Conservation (phyloP, 306 rosid species). For the Rubus idaeus region DNA sequence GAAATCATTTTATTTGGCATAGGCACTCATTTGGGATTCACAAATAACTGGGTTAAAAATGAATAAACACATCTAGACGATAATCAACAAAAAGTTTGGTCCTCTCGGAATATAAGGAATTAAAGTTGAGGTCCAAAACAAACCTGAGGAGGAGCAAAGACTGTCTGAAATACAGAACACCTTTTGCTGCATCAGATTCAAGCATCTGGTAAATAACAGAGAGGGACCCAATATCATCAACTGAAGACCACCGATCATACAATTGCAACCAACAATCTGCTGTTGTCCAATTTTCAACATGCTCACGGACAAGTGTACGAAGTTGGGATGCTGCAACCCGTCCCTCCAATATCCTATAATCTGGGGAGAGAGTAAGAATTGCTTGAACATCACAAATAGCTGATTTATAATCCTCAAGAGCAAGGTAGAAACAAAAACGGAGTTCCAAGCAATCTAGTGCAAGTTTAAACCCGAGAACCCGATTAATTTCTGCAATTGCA, state of each 20-base stretch:
- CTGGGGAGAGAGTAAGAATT: constrained; percentile 74
- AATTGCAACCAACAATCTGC: constrained; percentile 90
- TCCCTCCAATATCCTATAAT: constrained; percentile 85
- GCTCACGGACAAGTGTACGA: constrained; percentile 81
- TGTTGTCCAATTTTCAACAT: constrained; percentile 84
- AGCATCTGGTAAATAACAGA: constrained; percentile 95
- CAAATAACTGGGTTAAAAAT: background rate
- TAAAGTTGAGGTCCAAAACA: constrained; percentile 9
- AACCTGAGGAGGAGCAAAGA: constrained; percentile 95
- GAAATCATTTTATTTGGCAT: background rate
- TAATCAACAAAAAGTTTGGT: background rate
- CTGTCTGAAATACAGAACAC: constrained; percentile 90
- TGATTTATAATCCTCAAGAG: constrained; percentile 74
- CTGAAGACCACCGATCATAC: constrained; percentile 92
- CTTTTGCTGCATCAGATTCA: constrained; percentile 82
- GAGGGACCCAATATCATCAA: constrained; percentile 87
- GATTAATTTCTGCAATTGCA: constrained; percentile 74
- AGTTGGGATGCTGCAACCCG: constrained; percentile 85
- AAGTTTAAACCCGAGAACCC: constrained; percentile 83
- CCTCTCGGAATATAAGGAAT: constrained; percentile 3
- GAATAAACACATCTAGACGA: background rate
- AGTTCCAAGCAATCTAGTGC: constrained; percentile 91
- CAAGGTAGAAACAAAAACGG: constrained; percentile 75
- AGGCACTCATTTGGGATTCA: background rate
- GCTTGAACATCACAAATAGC: constrained; percentile 89